Conservation (phyloP, 164 flowering plant genomes). For the Litsea cubeba region DNA sequence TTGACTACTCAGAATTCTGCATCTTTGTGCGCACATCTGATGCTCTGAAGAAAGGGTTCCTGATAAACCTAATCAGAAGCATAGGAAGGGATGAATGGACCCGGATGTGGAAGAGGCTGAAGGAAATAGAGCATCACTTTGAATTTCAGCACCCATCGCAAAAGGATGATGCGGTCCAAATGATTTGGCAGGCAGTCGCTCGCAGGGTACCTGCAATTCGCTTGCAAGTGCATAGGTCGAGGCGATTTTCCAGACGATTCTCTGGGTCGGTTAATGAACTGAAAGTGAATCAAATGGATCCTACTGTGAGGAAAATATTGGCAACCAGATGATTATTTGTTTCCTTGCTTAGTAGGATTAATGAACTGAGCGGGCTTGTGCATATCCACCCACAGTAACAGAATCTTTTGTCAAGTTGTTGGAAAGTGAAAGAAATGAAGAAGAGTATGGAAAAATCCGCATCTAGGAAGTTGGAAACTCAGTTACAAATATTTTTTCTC, state of each 20-base stretch:
- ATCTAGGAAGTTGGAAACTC: neutral
- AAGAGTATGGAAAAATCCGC: neutral
- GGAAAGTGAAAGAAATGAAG: neutral
- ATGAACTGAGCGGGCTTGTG: neutral
- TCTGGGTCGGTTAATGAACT: conserved; percentile 11
- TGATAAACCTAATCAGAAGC: conserved; percentile 49
- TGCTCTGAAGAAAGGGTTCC: conserved; percentile 53
- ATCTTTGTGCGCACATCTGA: conserved; percentile 66
- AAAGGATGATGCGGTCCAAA: conserved; percentile 72
- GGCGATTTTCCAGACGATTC: conserved; percentile 40
- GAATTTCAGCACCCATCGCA: conserved; percentile 67
- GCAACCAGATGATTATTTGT: neutral
- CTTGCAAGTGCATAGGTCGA: conserved; percentile 41
- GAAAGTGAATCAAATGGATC: neutral
- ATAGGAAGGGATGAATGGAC: conserved; percentile 69
- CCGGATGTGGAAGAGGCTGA: conserved; percentile 54
- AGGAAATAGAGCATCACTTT: conserved; percentile 47
- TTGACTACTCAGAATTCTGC: conserved; percentile 79
- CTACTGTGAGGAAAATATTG: conserved; percentile 11
- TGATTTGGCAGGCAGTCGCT: conserved; percentile 82
- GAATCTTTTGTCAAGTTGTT: neutral
- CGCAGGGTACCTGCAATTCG: conserved; percentile 50
- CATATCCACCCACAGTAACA: neutral
- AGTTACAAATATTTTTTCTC: conserved; percentile 3
- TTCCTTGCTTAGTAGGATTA: conserved; percentile 8